Conservation (phyloP, 2,329 filamentous ascomycete species). For the Colletotrichum lindemuthianum region DNA sequence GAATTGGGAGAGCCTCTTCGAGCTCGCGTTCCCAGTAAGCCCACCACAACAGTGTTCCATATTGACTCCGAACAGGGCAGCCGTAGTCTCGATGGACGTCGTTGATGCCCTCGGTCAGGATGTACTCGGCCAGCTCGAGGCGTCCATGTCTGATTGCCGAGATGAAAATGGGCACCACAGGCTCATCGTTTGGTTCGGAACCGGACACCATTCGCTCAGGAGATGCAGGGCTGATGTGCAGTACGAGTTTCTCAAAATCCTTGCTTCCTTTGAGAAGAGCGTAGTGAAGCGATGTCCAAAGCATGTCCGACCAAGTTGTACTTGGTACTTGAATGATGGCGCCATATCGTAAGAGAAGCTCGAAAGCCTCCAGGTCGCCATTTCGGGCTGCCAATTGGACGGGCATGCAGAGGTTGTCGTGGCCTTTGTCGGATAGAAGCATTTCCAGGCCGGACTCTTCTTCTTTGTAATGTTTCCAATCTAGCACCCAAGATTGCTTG, state of each 20-base stretch:
- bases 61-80: not conserved
- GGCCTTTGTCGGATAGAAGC: not conserved
- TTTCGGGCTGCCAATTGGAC: not conserved
- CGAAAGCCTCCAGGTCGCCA: not conserved
- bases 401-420: not conserved
- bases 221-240: not conserved
- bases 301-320: not conserved
- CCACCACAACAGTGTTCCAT: not conserved
- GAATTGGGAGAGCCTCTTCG: not conserved
- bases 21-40: not conserved
- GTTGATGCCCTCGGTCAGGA: not conserved
- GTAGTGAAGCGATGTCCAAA: not conserved
- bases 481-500: no score
- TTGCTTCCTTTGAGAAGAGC: not conserved
- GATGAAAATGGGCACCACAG: not conserved
- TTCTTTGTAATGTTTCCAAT: no score
- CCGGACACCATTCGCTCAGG: not conserved
- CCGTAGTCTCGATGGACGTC: not conserved
- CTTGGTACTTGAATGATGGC: not conserved
- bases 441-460: not conserved
- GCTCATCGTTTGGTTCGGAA: not conserved
- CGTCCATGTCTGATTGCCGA: not conserved
- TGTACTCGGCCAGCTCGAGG: not conserved
- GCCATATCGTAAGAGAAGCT: not conserved
- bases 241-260: not conserved